phyloP scores from a whole-genome alignment of 2,329 filamentous ascomycete genomes.

The Colletotrichum navitas region DNA sequence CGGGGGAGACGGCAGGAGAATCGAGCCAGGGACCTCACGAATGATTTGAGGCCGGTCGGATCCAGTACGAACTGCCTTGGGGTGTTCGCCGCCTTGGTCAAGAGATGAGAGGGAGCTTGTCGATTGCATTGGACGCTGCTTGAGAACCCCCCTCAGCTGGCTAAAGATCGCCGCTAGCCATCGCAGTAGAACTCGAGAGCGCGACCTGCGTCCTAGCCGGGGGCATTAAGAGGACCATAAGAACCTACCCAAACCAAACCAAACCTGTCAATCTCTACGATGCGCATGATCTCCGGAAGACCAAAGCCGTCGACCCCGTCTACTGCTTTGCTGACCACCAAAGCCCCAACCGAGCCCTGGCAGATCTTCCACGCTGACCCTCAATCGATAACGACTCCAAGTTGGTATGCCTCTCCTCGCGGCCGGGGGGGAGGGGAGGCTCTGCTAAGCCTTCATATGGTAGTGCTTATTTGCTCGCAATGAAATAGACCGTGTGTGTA shows the following conservation, averaged over 20 bases:
- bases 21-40: no score
- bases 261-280: no score
- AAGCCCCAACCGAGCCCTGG: not conserved
- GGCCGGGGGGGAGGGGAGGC: not conserved
- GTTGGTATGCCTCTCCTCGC: not conserved
- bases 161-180: not conserved
- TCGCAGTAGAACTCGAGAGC: not conserved
- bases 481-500: not conserved
- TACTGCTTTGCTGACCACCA: not conserved
- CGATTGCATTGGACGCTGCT: not conserved
- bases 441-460: not conserved
- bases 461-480: not conserved
- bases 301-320: not conserved
- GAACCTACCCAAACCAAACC: no score
- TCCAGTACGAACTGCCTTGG: not conserved
- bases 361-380: not conserved
- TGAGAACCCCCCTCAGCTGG: not conserved
- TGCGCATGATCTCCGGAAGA: no score
- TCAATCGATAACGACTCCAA: not conserved
- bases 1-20: not conserved
- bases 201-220: no score
- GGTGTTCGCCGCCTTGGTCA: not conserved
- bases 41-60: not conserved
- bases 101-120: not conserved
- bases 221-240: no score